Percentiles rank a stretch among this genome's conserved stretches.
Evolutionary conservation across 2,329 filamentous ascomycete genomes (phyloP).

Genomic region (Colletotrichum sp.): DNA sequence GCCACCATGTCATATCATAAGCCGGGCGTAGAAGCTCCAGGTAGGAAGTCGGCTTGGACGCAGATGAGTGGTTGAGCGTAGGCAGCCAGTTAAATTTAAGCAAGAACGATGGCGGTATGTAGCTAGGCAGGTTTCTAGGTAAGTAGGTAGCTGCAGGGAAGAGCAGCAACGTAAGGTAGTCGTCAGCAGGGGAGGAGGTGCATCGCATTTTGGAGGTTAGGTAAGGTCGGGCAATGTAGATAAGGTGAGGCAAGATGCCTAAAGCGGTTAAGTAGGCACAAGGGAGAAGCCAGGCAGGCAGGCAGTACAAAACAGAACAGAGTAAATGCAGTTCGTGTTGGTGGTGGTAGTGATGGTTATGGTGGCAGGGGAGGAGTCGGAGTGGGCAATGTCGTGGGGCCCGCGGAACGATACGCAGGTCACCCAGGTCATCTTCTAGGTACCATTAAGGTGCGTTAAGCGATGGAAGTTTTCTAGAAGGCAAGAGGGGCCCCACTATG

Average conservation of each 20-base stretch:
- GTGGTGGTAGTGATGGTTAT: neutral
- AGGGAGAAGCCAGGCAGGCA: neutral
- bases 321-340: neutral
- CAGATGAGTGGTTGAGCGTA: neutral
- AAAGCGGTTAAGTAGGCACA: neutral
- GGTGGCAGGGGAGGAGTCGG: neutral
- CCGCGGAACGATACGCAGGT: constrained; percentile 1
- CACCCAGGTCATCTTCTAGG: neutral
- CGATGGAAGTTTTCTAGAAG: constrained; percentile 19
- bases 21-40: constrained; percentile 3
- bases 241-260: neutral
- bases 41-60: neutral
- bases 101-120: neutral
- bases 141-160: neutral
- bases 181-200: neutral
- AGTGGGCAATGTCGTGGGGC: constrained; percentile 7
- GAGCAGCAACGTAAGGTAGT: neutral
- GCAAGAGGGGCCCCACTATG: neutral
- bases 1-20: constrained; percentile 12
- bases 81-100: neutral
- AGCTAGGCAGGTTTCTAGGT: neutral
- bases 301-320: neutral
- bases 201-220: neutral
- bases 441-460: constrained; percentile 3
- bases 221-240: neutral